Percentiles rank a stretch among this genome's conserved stretches.
Conservation (phyloP, 805 yeast genomes). For the Yarrowia sp. region DNA sequence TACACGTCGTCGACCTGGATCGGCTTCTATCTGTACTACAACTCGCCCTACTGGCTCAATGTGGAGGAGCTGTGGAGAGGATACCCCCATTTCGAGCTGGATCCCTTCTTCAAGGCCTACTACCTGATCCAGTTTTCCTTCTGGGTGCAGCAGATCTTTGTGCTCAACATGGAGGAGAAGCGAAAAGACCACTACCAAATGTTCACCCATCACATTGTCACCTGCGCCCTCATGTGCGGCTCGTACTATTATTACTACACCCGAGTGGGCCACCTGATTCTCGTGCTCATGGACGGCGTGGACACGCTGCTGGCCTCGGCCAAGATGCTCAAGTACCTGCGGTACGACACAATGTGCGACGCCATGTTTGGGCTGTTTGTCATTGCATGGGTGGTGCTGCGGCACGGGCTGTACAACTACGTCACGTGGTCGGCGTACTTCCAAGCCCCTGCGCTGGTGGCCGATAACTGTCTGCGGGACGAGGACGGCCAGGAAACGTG, state of each 20-base stretch:
- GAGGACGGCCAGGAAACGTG: slow-evolving; percentile 47
- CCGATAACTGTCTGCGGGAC: slow-evolving; percentile 45
- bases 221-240: slow-evolving; percentile 69
- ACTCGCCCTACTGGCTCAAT: slow-evolving; percentile 66
- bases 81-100: slow-evolving; percentile 77
- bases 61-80: slow-evolving; percentile 64
- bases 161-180: slow-evolving; percentile 75
- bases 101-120: slow-evolving; percentile 64
- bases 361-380: slow-evolving; percentile 70
- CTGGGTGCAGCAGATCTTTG: slow-evolving; percentile 83
- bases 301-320: slow-evolving; percentile 77
- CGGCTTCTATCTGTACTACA: slow-evolving; percentile 65
- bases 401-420: slow-evolving; percentile 78
- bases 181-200: slow-evolving; percentile 86
- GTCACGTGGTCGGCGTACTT: slow-evolving; percentile 65
- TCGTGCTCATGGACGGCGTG: slow-evolving; percentile 82
- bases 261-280: slow-evolving; percentile 77
- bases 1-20: slow-evolving; percentile 60
- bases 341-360: slow-evolving; percentile 68
- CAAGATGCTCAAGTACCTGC: slow-evolving; percentile 77
- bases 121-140: slow-evolving; percentile 75
- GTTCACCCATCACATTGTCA: slow-evolving; percentile 88
- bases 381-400: slow-evolving; percentile 68
- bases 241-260: slow-evolving; percentile 77
- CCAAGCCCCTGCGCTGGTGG: slow-evolving; percentile 55